These are phyloP conservation scores for Tylopilus sp. DNA, from an alignment of 768 basidiomycete species.

Conservation along the genomic window DNA sequence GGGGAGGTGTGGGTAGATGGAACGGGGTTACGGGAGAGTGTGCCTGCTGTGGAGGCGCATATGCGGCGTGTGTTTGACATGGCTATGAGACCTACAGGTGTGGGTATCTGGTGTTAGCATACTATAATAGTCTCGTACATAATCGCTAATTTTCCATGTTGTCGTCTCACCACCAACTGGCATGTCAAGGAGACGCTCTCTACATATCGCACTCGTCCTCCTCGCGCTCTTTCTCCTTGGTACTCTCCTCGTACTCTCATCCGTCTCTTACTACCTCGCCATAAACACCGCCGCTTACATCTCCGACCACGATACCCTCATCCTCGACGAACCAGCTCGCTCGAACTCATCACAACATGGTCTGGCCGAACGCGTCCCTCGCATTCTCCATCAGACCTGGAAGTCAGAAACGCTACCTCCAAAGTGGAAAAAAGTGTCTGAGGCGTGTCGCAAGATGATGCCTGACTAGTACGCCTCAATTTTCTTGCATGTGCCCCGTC, in stretches of 20 bases:
- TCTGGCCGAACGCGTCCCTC: constrained; percentile 74
- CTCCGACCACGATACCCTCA: constrained; percentile 69
- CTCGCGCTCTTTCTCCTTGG: constrained; percentile 80
- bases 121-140: too few species aligned
- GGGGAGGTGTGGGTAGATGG: constrained; percentile 52
- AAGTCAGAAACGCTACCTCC: constrained; percentile 83
- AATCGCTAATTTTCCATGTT: not conserved
- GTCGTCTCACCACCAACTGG: constrained; percentile 1
- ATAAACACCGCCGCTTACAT: constrained; percentile 80
- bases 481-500: constrained; percentile 10
- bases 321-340: constrained; percentile 49
- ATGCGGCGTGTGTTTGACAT: constrained; percentile 45
- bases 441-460: constrained; percentile 88
- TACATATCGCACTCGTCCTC: constrained; percentile 47
- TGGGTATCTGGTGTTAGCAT: constrained; percentile 2
- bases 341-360: constrained; percentile 64
- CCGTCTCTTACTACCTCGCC: constrained; percentile 84
- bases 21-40: constrained; percentile 50
- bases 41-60: constrained; percentile 47
- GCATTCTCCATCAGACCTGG: constrained; percentile 98
- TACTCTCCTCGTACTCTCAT: constrained; percentile 88
- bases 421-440: constrained; percentile 76
- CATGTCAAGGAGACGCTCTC: constrained; percentile 44
- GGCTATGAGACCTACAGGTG: constrained; percentile 43
- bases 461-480: constrained; percentile 81